A percentile compares a stretch with the other conserved stretches of the same genome.
These are phyloP conservation scores for Capronia americana DNA, from an alignment of 2,329 filamentous ascomycete species.

Conservation along the genomic window DNA sequence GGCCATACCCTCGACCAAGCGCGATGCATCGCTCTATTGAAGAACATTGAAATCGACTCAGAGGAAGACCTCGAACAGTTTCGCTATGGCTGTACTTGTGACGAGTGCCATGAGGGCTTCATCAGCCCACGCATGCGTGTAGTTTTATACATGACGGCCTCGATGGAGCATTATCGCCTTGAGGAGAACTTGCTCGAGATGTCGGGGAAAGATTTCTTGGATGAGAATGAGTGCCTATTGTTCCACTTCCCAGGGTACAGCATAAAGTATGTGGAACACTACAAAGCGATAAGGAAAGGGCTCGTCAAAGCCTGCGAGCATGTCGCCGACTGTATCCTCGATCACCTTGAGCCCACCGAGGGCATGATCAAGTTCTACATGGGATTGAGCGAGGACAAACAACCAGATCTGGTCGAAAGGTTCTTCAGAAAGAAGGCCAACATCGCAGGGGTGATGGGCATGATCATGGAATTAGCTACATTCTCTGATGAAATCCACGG, in stretches of 20 bases:
- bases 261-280: neutral
- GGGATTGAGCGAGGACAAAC: neutral
- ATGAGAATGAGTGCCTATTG: neutral
- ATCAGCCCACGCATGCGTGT: conserved; percentile 47
- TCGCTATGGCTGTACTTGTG: conserved; percentile 50
- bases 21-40: conserved; percentile 42
- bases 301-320: neutral
- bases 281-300: neutral
- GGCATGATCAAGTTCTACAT: neutral
- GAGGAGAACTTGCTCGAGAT: neutral
- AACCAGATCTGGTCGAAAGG: neutral
- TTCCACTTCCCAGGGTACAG: neutral
- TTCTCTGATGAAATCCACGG: neutral
- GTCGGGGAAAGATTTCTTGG: neutral
- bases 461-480: neutral
- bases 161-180: neutral
- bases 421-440: conserved; percentile 6
- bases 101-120: conserved; percentile 47
- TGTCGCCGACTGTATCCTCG: neutral
- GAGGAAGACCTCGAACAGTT: conserved; percentile 39
- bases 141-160: conserved; percentile 41
- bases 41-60: conserved; percentile 12
- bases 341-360: neutral
- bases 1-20: conserved; percentile 43
- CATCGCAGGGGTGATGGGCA: neutral